Evolutionary conservation across 2,329 filamentous ascomycete species (phyloP).

Genomic region (Neonectria coccinea): DNA sequence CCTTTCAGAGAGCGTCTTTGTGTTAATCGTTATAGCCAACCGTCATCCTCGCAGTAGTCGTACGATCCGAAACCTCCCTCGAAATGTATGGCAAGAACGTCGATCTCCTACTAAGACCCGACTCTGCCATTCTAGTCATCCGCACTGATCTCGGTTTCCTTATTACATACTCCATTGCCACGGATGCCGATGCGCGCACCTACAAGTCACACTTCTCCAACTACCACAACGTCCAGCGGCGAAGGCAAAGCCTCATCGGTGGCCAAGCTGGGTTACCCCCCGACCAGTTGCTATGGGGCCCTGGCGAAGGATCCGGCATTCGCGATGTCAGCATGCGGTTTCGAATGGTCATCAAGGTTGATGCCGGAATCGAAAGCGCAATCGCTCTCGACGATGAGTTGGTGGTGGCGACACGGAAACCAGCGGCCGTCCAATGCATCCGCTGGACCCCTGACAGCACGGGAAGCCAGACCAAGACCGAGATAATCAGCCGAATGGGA

Average conservation of each 20-base stretch:
- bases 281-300: conserved; percentile 76
- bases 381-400: conserved; percentile 93
- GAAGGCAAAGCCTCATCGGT: conserved; percentile 71
- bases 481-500: conserved; percentile 86
- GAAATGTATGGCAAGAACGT: conserved; percentile 87
- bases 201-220: conserved; percentile 86
- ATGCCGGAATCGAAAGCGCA: conserved; percentile 90
- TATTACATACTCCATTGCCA: conserved; percentile 93
- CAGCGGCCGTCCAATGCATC: conserved; percentile 96
- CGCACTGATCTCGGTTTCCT: conserved; percentile 88
- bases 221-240: conserved; percentile 71
- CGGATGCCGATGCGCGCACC: conserved; percentile 83
- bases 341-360: conserved; percentile 97
- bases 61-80: conserved; percentile 84
- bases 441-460: conserved; percentile 88
- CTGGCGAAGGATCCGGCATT: conserved; percentile 85
- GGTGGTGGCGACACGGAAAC: conserved; percentile 89
- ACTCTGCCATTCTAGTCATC: conserved; percentile 91
- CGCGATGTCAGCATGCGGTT: conserved; percentile 91
- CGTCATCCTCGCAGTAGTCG: conserved; percentile 85
- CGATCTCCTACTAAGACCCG: conserved; percentile 86
- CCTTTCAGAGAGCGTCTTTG: neutral
- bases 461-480: conserved; percentile 88
- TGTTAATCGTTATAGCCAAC: conserved; percentile 72
- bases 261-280: conserved; percentile 66